These are phyloP conservation scores for Fusarium armeniacum DNA, from an alignment of 2,329 filamentous ascomycete genomes.

Conservation along the genomic window DNA sequence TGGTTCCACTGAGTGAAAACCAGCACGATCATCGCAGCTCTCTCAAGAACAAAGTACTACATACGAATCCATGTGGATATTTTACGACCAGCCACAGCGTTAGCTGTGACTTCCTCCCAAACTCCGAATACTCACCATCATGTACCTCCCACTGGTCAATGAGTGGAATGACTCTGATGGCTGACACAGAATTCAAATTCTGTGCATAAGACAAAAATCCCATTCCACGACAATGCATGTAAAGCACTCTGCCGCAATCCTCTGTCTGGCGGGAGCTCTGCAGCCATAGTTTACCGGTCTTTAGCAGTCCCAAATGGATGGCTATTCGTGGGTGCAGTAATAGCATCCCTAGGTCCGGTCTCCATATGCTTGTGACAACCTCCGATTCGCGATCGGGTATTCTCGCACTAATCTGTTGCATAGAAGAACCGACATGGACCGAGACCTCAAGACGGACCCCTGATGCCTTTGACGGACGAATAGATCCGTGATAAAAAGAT, in stretches of 20 bases:
- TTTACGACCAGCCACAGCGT: slow-evolving; percentile 51
- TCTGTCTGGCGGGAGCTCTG: slow-evolving; percentile 5
- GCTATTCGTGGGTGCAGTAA: slow-evolving; percentile 5
- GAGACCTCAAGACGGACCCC: not conserved
- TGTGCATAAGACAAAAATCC: not conserved
- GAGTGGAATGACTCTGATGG: slow-evolving; percentile 4
- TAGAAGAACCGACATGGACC: slow-evolving; percentile 2
- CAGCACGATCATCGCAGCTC: slow-evolving; percentile 31
- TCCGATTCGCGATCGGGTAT: not conserved
- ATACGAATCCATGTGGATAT: slow-evolving; percentile 56
- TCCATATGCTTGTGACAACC: not conserved
- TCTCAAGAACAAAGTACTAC: slow-evolving; percentile 50
- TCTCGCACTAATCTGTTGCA: slow-evolving; percentile 5
- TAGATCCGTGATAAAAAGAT: slow-evolving; percentile 10
- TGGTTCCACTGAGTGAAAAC: slow-evolving; percentile 40
- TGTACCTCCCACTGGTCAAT: slow-evolving; percentile 2
- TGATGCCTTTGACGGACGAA: slow-evolving; percentile 1
- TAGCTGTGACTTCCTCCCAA: slow-evolving; percentile 27
- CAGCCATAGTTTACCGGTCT: slow-evolving; percentile 17
- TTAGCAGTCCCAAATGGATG: not conserved
- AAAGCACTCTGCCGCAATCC: not conserved
- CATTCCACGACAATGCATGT: slow-evolving; percentile 2
- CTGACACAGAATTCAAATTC: slow-evolving; percentile 1
- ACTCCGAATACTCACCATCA: slow-evolving; percentile 19
- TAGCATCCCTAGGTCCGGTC: not conserved